phyloP scores from a whole-genome alignment of 352 stramenopile genomes.

The Pythium aquatile region DNA sequence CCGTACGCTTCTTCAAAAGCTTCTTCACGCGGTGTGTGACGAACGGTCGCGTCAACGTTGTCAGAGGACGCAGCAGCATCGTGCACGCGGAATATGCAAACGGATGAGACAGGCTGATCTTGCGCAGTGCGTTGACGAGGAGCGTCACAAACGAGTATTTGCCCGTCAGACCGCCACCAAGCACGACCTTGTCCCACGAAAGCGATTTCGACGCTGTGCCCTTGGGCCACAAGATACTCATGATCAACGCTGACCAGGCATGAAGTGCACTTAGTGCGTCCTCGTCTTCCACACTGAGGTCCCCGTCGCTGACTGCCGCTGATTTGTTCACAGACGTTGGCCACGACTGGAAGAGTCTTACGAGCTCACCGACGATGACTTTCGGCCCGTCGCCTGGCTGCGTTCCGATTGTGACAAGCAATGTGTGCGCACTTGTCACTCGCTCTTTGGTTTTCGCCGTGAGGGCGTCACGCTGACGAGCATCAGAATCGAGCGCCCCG shows the following conservation, averaged over 20 bases:
- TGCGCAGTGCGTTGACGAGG: slow-evolving; percentile 71
- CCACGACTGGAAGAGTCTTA: slow-evolving; percentile 71
- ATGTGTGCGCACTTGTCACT: slow-evolving; percentile 61
- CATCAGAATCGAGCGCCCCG: slow-evolving; percentile 32
- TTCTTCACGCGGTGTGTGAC: slow-evolving; percentile 71
- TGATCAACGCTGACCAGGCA: slow-evolving; percentile 80
- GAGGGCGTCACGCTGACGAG: slow-evolving; percentile 25
- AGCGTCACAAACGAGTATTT: slow-evolving; percentile 80
- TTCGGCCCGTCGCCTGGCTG: slow-evolving; percentile 80
- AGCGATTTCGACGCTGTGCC: slow-evolving; percentile 66
- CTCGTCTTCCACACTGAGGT: slow-evolving; percentile 62
- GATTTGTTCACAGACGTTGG: slow-evolving; percentile 23
- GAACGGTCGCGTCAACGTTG: slow-evolving; percentile 77
- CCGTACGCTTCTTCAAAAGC: slow-evolving; percentile 55
- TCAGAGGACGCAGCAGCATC: slow-evolving; percentile 80
- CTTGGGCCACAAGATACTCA: slow-evolving; percentile 87
- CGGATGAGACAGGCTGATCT: slow-evolving; percentile 75
- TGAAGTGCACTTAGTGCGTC: slow-evolving; percentile 73
- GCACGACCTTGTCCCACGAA: slow-evolving; percentile 78
- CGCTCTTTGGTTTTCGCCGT: slow-evolving; percentile 46
- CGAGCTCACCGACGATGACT: slow-evolving; percentile 69
- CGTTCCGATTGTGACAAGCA: slow-evolving; percentile 64
- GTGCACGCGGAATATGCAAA: slow-evolving; percentile 70
- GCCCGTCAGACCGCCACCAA: slow-evolving; percentile 58
- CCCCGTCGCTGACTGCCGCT: background rate